phyloP scores from a whole-genome alignment of 139 green algal genomes.

The Picochlorum sp. region DNA sequence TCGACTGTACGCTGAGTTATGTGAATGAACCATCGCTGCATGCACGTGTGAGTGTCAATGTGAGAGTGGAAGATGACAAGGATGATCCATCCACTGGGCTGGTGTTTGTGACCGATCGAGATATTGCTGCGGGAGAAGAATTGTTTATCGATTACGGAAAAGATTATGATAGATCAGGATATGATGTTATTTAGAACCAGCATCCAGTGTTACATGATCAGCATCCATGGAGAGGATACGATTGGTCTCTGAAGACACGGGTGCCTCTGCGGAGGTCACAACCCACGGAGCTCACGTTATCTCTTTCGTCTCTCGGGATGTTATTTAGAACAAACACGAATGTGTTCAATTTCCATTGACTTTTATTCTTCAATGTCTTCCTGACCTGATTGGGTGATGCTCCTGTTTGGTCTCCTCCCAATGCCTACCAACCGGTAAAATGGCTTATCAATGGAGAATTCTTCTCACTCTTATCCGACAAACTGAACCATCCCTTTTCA shows the following conservation, averaged over 20 bases:
- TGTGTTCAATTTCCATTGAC: conserved; percentile 26
- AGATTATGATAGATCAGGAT: conserved; percentile 33
- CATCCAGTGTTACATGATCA: too few relatives aligned
- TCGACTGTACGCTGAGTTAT: conserved; percentile 31
- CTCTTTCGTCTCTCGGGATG: too few relatives aligned
- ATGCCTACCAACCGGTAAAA: conserved; percentile 37
- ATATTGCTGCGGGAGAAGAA: conserved; percentile 18
- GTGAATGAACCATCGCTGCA: conserved; percentile 43
- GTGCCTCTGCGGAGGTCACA: too few relatives aligned
- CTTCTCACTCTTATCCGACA: neutral
- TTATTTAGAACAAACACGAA: conserved; percentile 20
- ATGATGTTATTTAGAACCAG: conserved; percentile 8
- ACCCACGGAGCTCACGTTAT: too few relatives aligned
- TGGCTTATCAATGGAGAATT: conserved; percentile 31
- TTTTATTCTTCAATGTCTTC: neutral
- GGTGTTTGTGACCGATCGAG: conserved; percentile 1
- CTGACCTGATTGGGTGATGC: neutral
- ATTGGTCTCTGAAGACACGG: too few relatives aligned
- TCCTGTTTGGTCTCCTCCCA: conserved; percentile 25
- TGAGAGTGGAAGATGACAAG: conserved; percentile 32
- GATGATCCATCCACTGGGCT: conserved; percentile 8
- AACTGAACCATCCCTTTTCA: conserved; percentile 5
- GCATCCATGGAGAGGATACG: too few relatives aligned
- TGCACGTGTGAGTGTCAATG: conserved; percentile 22
- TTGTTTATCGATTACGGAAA: conserved; percentile 50